Percentiles rank a stretch among this genome's conserved stretches.
phyloP scores from a whole-genome alignment of 345 rosid genomes.

The Brassica napus region DNA sequence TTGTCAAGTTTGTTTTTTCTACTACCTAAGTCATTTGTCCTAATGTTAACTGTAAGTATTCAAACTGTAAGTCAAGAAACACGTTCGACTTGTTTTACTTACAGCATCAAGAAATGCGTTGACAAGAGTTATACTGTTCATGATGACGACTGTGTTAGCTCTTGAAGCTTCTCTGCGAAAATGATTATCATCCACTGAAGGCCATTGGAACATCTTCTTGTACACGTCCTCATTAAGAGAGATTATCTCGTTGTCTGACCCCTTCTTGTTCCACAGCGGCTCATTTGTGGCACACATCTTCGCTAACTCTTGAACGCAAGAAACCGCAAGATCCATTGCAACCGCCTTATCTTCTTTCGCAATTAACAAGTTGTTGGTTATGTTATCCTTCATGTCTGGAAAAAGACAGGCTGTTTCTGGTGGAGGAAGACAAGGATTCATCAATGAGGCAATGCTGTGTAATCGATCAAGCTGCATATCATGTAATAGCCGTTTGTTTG shows the following conservation, averaged over 20 bases:
- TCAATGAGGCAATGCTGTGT: neutral
- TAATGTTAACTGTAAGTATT: neutral
- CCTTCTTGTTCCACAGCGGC: slow-evolving; percentile 55
- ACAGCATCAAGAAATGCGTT: slow-evolving; percentile 70
- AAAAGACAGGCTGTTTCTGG: neutral
- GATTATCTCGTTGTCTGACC: slow-evolving; percentile 41
- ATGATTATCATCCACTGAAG: slow-evolving; percentile 38
- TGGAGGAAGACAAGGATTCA: neutral
- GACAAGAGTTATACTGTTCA: slow-evolving; percentile 51
- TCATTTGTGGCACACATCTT: slow-evolving; percentile 49
- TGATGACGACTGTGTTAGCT: slow-evolving; percentile 47
- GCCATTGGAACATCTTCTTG: slow-evolving; percentile 43
- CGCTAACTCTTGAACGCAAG: slow-evolving; percentile 56
- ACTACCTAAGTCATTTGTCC: no score
- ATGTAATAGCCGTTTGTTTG: neutral
- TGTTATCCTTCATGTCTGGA: slow-evolving; percentile 20
- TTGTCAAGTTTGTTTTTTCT: no score
- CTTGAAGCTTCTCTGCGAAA: slow-evolving; percentile 56
- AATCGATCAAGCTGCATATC: slow-evolving; percentile 7
- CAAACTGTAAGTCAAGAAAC: neutral
- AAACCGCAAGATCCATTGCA: slow-evolving; percentile 48
- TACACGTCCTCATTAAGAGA: slow-evolving; percentile 58
- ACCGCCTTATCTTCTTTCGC: slow-evolving; percentile 42
- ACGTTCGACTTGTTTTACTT: slow-evolving; percentile 5
- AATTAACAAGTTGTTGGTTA: slow-evolving; percentile 18